A percentile compares a stretch with the other conserved stretches of the same genome.
Evolutionary conservation across 805 yeast species (phyloP).

Genomic region (Yamadazyma insecticola): DNA sequence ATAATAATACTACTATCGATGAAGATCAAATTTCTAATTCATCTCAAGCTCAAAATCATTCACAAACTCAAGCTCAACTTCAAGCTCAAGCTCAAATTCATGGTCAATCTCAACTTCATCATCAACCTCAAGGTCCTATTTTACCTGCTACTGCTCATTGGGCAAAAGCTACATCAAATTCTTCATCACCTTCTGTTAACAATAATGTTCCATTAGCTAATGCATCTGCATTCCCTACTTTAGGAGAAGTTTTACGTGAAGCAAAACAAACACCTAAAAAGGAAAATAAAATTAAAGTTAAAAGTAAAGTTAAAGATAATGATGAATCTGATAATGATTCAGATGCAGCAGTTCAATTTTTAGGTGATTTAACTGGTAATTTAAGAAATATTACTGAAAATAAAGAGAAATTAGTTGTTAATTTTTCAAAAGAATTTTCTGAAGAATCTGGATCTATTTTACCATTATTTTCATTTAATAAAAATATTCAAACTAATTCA

Average conservation of each 20-base stretch:
- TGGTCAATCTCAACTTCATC: conserved; percentile 6
- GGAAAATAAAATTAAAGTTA: conserved; percentile 15
- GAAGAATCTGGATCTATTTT: conserved; percentile 18
- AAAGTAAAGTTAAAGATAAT: conserved; percentile 30
- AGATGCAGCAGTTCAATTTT: conserved; percentile 40
- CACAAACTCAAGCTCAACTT: conserved; percentile 7
- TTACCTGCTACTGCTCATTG: conserved; percentile 73
- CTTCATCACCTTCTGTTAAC: conserved; percentile 36
- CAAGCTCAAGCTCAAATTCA: background rate
- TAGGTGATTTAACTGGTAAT: conserved; percentile 43
- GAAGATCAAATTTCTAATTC: conserved; percentile 7
- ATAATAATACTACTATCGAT: conserved; percentile 2
- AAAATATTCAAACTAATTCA: conserved; percentile 24
- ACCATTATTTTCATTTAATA: conserved; percentile 49
- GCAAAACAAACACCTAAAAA: conserved; percentile 28
- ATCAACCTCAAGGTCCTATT: conserved; percentile 31
- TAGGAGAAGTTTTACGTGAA: conserved; percentile 44
- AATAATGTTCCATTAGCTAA: conserved; percentile 37
- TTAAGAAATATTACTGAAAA: conserved; percentile 34
- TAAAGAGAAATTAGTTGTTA: conserved; percentile 36
- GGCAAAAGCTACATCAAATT: conserved; percentile 32
- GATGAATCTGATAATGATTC: conserved; percentile 46
- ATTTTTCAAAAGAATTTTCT: conserved; percentile 20
- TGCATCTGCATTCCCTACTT: conserved; percentile 55
- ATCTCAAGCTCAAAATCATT: conserved; percentile 9